Evolutionary conservation across 352 stramenopile genomes (phyloP).

Genomic region (Pythium rishiriense): DNA sequence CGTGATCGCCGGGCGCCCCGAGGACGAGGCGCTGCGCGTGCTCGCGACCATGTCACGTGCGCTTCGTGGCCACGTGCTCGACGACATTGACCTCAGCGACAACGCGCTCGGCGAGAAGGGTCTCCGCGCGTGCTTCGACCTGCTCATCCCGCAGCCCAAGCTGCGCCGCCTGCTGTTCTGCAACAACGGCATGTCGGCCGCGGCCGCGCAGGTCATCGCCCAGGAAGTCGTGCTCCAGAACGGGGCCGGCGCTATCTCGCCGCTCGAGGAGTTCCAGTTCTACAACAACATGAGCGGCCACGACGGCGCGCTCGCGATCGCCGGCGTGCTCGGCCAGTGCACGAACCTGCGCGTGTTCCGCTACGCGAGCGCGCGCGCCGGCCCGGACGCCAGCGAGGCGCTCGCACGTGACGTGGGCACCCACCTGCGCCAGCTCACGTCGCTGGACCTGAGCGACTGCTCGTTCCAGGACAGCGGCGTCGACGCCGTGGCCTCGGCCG

Average conservation of each 20-base stretch:
- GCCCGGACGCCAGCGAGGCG: conserved; percentile 46
- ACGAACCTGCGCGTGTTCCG: conserved; percentile 57
- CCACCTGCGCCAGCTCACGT: conserved; percentile 54
- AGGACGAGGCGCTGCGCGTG: conserved; percentile 89
- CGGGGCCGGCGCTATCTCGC: conserved; percentile 34
- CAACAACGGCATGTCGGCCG: conserved; percentile 81
- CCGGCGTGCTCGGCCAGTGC: conserved; percentile 50
- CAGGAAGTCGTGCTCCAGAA: conserved; percentile 76
- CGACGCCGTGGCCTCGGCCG: conserved; percentile 63
- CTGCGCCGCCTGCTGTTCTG: conserved; percentile 69
- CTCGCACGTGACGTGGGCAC: conserved; percentile 49
- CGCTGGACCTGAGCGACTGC: conserved; percentile 93
- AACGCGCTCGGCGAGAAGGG: conserved; percentile 80
- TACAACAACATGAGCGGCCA: conserved; percentile 89
- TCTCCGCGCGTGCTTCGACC: conserved; percentile 67
- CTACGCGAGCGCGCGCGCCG: conserved; percentile 68
- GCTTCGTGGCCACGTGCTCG: conserved; percentile 70
- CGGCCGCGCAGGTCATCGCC: conserved; percentile 57
- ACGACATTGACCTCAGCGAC: conserved; percentile 87
- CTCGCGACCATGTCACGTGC: conserved; percentile 79
- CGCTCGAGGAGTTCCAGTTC: conserved; percentile 78
- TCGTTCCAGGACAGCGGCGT: conserved; percentile 84
- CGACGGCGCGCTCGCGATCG: conserved; percentile 62
- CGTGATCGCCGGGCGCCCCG: conserved; percentile 89
- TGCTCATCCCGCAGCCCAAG: conserved; percentile 67